Evolutionary conservation across 1,139 yeast species (phyloP), one percentile per base, ranked within the genome.

Genomic region (Geotrichum cucujoidarum): DNA sequence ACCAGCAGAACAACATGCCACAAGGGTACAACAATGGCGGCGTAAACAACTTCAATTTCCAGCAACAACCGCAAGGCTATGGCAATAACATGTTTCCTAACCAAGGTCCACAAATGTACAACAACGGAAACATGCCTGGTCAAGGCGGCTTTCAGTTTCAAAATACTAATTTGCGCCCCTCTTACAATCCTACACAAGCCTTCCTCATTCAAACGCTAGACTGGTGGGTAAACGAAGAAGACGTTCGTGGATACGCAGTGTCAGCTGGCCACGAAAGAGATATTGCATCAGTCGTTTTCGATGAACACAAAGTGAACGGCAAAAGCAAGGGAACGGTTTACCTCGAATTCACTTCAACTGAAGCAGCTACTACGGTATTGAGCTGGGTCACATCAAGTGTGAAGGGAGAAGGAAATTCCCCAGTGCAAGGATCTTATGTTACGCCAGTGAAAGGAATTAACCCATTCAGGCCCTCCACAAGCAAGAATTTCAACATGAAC

Each of bases 211-310:
- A 53, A 21, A 60, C 62, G 17, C 49, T 64, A 22, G 60, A 62
- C 39, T 64, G 68, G 68, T 62, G 65, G 65, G 57, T 58, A 5
- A 58, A 55, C 11, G 68, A 64, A 45, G 68, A 64, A 41, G 65
- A 63, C n/a, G 60, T 63, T 10, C 56, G 68, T 11, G 64, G 61
- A 2, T 61, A 63, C 57, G 61, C 59, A 0, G 64, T 57, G 8
- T 60, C 55, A 27, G 57, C 59, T 8, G 53, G 50, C 10, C 46
- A 43, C 10, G 67, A 62, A 36, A 50, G 49, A 7, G 53, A 54
- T 18, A 43, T 64, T 13, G 55, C 54, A 38, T 52, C 49, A 13
- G 59, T 64, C 1, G 53, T 63, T 2, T 64, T 63, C 47, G 64
- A 62, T 42, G 68, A 64, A 33, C 62, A 62, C 47, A 63, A 62